These are phyloP conservation scores for Sporopachydermia quercuum DNA, from an alignment of 805 yeast genomes.

Conservation along the genomic window DNA sequence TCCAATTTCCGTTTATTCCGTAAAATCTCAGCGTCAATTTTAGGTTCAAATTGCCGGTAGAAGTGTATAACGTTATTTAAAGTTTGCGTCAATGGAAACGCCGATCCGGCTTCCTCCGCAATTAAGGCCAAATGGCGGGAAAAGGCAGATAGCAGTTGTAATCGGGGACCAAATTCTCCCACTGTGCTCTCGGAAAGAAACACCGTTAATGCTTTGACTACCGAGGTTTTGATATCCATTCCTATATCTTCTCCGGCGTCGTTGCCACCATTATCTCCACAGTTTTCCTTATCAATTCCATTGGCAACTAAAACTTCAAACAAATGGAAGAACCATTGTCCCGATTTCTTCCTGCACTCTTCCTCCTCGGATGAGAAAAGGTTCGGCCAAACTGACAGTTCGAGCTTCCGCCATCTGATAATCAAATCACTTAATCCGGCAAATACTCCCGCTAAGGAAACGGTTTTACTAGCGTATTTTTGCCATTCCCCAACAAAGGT, in stretches of 20 bases:
- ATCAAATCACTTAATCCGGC: slow-evolving; percentile 51
- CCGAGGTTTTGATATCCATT: slow-evolving; percentile 16
- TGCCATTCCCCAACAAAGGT: slow-evolving; percentile 86
- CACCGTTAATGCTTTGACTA: slow-evolving; percentile 49
- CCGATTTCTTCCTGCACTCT: slow-evolving; percentile 31
- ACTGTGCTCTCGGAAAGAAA: slow-evolving; percentile 61
- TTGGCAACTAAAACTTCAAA: slow-evolving; percentile 63
- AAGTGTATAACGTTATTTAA: slow-evolving; percentile 44
- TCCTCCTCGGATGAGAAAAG: slow-evolving; percentile 53
- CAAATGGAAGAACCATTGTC: slow-evolving; percentile 86
- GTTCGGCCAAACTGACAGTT: slow-evolving; percentile 72
- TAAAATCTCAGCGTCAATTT: slow-evolving; percentile 30
- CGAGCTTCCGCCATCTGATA: slow-evolving; percentile 84
- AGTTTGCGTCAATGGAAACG: slow-evolving; percentile 22
- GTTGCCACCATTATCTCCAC: slow-evolving; percentile 17
- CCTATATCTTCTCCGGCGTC: slow-evolving; percentile 23
- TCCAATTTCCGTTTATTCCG: slow-evolving; percentile 40
- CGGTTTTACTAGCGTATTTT: slow-evolving; percentile 71
- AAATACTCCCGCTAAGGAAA: slow-evolving; percentile 41
- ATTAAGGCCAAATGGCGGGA: slow-evolving; percentile 31
- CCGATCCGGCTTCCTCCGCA: slow-evolving; percentile 14
- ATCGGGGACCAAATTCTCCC: slow-evolving; percentile 57
- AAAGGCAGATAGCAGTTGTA: slow-evolving; percentile 53
- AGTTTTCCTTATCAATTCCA: slow-evolving; percentile 13
- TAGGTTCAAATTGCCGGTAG: slow-evolving; percentile 48